Percentiles rank a stretch among this genome's conserved stretches.
These are phyloP conservation scores for Pholiota molesta DNA, from an alignment of 768 basidiomycete species.

Conservation along the genomic window DNA sequence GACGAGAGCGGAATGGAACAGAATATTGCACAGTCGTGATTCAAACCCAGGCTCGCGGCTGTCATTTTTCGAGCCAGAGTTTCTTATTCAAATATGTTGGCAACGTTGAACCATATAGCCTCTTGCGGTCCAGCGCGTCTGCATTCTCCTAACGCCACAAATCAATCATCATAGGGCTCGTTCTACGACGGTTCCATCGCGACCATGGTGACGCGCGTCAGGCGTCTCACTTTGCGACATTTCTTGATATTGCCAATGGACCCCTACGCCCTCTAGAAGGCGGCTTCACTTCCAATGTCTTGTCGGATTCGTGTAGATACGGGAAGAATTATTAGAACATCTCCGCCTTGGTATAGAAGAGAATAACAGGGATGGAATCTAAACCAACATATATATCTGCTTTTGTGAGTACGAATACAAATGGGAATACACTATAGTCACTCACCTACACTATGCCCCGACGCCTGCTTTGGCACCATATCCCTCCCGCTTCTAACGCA, in stretches of 20 bases:
- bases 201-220: too few relatives aligned
- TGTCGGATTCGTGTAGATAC: not conserved
- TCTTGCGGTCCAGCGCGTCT: too few relatives aligned
- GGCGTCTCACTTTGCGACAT: too few relatives aligned
- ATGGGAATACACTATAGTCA: not conserved
- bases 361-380: not conserved
- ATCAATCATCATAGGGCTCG: too few relatives aligned
- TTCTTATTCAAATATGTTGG: too few relatives aligned
- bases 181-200: too few relatives aligned
- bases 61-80: too few relatives aligned
- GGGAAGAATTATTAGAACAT: not conserved
- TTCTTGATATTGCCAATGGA: too few relatives aligned
- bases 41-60: not conserved
- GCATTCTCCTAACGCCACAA: too few relatives aligned
- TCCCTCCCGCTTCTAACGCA: slow-evolving; percentile 43
- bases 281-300: not conserved
- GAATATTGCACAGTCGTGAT: not conserved
- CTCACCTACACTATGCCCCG: not conserved
- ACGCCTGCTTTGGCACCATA: not conserved
- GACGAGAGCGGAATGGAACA: not conserved
- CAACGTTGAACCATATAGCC: too few relatives aligned
- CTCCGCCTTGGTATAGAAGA: not conserved
- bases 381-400: not conserved
- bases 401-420: not conserved
- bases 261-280: too few relatives aligned